phyloP scores from a whole-genome alignment of 495 filamentous ascomycete species.

The Lepraria neglecta region DNA sequence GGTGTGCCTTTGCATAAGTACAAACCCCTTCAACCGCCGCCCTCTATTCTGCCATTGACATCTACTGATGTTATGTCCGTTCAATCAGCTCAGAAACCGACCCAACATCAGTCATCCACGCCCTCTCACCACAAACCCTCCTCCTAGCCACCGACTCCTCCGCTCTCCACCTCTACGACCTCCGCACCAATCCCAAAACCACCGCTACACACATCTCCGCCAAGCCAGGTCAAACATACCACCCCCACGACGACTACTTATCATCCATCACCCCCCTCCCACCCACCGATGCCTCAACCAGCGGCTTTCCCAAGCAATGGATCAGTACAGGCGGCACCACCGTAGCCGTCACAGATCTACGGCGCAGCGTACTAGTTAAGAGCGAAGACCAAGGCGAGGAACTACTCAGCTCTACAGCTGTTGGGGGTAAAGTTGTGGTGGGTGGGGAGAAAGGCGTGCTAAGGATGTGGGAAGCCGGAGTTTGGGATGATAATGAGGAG shows the following conservation, averaged over 20 bases:
- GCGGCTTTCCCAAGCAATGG: slow-evolving; percentile 86
- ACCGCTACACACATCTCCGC: slow-evolving; percentile 46
- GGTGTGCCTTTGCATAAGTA: slow-evolving; percentile 38
- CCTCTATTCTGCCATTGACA: not conserved
- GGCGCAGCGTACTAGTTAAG: slow-evolving; percentile 70
- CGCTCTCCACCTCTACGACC: slow-evolving; percentile 82
- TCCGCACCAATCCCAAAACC: slow-evolving; percentile 67
- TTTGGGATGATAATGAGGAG: slow-evolving; percentile 92
- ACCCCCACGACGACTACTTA: slow-evolving; percentile 87
- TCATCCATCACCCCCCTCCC: slow-evolving; percentile 83
- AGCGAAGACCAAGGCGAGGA: slow-evolving; percentile 95
- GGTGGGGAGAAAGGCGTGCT: slow-evolving; percentile 74
- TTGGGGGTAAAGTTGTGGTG: slow-evolving; percentile 73
- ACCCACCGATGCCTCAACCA: slow-evolving; percentile 66
- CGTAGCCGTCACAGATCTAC: slow-evolving; percentile 78
- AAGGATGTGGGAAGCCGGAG: slow-evolving; percentile 87
- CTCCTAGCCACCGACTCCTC: slow-evolving; percentile 87
- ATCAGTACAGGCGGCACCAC: slow-evolving; percentile 86
- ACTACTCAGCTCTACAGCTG: slow-evolving; percentile 68
- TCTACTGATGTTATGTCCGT: not conserved
- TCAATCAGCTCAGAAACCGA: slow-evolving; percentile 40
- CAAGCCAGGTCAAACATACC: slow-evolving; percentile 68
- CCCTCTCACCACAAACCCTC: slow-evolving; percentile 78
- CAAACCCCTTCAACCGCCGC: not conserved
- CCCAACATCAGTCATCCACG: slow-evolving; percentile 67